These are phyloP conservation scores for Aspergillus quadrilineatus DNA, from an alignment of 2,329 filamentous ascomycete species.

Conservation along the genomic window DNA sequence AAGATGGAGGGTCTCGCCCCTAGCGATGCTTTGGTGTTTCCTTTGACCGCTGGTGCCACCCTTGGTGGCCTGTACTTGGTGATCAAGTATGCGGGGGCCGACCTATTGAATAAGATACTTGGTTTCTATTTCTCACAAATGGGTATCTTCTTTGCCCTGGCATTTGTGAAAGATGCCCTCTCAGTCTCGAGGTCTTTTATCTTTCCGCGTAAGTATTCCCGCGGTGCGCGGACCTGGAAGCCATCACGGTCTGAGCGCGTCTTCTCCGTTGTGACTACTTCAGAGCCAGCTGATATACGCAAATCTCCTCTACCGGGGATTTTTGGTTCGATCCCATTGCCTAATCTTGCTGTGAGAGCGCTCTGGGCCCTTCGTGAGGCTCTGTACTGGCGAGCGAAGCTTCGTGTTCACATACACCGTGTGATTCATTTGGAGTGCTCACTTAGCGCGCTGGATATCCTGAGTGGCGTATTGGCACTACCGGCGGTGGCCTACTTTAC, in stretches of 20 bases:
- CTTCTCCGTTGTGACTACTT: constrained; percentile 25
- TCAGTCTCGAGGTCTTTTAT: constrained; percentile 64
- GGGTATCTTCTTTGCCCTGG: constrained; percentile 73
- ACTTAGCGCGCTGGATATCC: constrained; percentile 47
- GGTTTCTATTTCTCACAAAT: constrained; percentile 79
- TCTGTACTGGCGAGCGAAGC: constrained; percentile 51
- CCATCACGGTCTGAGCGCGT: constrained; percentile 32
- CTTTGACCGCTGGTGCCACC: constrained; percentile 69
- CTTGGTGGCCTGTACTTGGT: constrained; percentile 79
- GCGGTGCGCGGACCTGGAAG: constrained; percentile 52
- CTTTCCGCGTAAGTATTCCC: constrained; percentile 70
- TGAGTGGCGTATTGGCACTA: constrained; percentile 58
- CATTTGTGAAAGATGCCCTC: constrained; percentile 70
- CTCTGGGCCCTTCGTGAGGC: constrained; percentile 54
- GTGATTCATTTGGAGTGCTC: constrained; percentile 43
- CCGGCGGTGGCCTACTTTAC: constrained; percentile 65
- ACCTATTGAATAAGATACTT: constrained; percentile 77
- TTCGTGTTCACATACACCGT: constrained; percentile 57
- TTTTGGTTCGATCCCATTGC: constrained; percentile 49
- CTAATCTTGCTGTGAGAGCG: constrained; percentile 29
- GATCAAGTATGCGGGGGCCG: constrained; percentile 81
- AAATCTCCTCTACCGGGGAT: constrained; percentile 54
- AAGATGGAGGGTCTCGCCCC: constrained; percentile 68
- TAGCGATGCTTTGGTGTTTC: constrained; percentile 81
- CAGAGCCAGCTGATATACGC: constrained; percentile 24